Evolutionary conservation across 148 eudicot species (phyloP).

Genomic region (Spergularia marina): DNA sequence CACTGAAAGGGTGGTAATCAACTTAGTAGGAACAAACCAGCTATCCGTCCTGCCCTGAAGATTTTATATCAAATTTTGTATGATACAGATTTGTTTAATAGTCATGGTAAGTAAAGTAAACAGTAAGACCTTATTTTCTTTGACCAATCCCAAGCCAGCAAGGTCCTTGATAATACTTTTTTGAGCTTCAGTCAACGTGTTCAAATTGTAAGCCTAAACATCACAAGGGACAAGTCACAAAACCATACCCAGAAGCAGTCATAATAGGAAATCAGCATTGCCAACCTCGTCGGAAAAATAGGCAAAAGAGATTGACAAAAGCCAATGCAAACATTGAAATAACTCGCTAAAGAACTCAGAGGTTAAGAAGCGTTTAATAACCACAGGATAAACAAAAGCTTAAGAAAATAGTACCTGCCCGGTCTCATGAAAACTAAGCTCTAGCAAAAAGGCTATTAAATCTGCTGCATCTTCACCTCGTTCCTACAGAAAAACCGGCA

Average conservation of each 20-base stretch:
- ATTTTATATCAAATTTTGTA: constrained; percentile 10
- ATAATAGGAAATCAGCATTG: background rate
- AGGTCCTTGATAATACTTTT: constrained; percentile 66
- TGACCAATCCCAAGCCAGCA: constrained; percentile 84
- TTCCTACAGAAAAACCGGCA: constrained; percentile 56
- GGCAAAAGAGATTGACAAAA: background rate
- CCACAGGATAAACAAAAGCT: background rate
- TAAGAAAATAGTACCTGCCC: constrained; percentile 65
- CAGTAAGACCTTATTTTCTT: constrained; percentile 78
- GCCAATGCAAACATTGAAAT: background rate
- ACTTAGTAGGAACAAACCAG: constrained; percentile 93
- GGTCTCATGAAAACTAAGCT: constrained; percentile 93
- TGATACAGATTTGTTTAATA: background rate
- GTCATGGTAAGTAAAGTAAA: constrained; percentile 5
- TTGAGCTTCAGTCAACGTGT: constrained; percentile 78
- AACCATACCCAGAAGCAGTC: background rate
- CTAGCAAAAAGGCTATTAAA: constrained; percentile 84
- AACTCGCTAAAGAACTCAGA: background rate
- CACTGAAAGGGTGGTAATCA: constrained; percentile 85
- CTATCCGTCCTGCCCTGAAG: constrained; percentile 91
- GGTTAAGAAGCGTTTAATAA: too few relatives aligned
- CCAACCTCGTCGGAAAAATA: background rate
- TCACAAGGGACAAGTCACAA: background rate
- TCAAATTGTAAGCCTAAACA: constrained; percentile 71
- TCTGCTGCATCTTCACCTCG: constrained; percentile 81